Conservation (phyloP, 2,329 filamentous ascomycete genomes). For the Arthrocladium fulminans region DNA sequence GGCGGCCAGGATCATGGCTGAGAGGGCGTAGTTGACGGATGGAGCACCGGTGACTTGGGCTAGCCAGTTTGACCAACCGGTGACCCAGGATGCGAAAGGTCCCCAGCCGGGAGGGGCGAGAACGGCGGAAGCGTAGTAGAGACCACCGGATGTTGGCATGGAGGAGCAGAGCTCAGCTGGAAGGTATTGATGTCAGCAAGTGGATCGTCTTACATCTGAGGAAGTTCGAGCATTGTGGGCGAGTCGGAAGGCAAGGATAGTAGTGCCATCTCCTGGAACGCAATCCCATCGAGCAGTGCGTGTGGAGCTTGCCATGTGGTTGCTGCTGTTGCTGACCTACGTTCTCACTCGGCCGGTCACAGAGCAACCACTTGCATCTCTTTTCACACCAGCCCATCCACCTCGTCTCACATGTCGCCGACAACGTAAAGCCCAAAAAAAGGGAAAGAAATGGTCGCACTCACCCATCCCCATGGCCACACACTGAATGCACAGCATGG, state of each 20-base stretch:
- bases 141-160: constrained; percentile 62
- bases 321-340: background rate
- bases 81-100: constrained; percentile 59
- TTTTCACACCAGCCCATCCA: background rate
- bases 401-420: background rate
- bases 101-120: constrained; percentile 58
- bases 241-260: too few species aligned
- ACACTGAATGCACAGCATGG: constrained; percentile 63
- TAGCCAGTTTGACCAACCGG: constrained; percentile 63
- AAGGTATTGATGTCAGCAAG: too few species aligned
- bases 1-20: constrained; percentile 63
- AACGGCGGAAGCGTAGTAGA: constrained; percentile 67
- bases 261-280: constrained; percentile 28
- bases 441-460: background rate
- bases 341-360: background rate
- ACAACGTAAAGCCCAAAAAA: background rate
- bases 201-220: too few species aligned
- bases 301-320: background rate
- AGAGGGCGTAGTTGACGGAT: constrained; percentile 57
- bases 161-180: constrained; percentile 60
- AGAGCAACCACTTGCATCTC: background rate
- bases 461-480: constrained; percentile 54
- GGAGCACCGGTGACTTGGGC: constrained; percentile 58
- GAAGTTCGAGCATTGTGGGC: too few species aligned
- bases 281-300: background rate